A percentile compares a stretch with the other conserved stretches of the same genome.
phyloP scores from a whole-genome alignment of 345 rosid genomes.

The Kandelia obovata region DNA sequence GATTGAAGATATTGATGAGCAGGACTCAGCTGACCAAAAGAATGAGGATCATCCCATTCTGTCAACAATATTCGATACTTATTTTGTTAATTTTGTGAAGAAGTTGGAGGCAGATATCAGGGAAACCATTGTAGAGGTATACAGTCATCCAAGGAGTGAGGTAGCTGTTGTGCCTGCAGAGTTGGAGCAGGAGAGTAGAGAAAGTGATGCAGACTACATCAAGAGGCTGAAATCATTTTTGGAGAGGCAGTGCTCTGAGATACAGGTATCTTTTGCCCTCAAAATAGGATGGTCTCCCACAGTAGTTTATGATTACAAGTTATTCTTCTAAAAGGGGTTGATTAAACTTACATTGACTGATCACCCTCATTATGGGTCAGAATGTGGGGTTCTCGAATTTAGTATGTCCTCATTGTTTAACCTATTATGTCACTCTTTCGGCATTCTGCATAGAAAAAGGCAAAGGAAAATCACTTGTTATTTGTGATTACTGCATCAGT shows the following conservation, averaged over 20 bases:
- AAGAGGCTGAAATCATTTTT: constrained; percentile 70
- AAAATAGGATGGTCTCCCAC: neutral
- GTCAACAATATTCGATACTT: constrained; percentile 51
- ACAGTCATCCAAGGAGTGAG: constrained; percentile 75
- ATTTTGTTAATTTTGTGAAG: constrained; percentile 55
- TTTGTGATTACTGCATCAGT: neutral
- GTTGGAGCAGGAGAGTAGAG: constrained; percentile 74
- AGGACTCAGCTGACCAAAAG: constrained; percentile 43
- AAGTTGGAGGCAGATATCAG: constrained; percentile 60
- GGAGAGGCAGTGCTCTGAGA: constrained; percentile 84
- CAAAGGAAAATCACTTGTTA: neutral
- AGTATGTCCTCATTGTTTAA: neutral
- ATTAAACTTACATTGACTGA: too few species aligned
- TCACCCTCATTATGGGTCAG: neutral
- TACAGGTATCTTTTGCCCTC: constrained; percentile 50
- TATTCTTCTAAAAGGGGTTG: neutral
- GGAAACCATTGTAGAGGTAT: constrained; percentile 63
- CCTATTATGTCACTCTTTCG: neutral
- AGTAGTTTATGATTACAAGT: neutral
- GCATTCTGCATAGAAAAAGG: neutral
- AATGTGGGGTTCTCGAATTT: neutral
- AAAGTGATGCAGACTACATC: constrained; percentile 63
- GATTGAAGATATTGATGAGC: constrained; percentile 61
- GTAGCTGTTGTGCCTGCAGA: constrained; percentile 86
- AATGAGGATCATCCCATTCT: constrained; percentile 73